These are phyloP conservation scores for Epichloe glyceriae DNA, from an alignment of 2,329 filamentous ascomycete genomes.

Conservation along the genomic window DNA sequence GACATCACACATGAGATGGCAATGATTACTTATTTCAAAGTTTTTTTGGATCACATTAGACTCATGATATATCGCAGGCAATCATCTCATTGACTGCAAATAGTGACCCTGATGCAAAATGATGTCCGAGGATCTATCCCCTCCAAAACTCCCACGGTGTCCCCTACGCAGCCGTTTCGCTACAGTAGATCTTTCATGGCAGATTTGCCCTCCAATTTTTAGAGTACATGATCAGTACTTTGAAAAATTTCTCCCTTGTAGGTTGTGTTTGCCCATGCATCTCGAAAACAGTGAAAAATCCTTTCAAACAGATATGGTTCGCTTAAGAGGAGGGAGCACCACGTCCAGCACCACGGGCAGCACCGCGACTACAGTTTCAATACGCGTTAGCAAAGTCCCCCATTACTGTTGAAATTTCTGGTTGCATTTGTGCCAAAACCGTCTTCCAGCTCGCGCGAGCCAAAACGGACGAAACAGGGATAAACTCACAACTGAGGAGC, in stretches of 20 bases:
- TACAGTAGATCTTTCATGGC: slow-evolving; percentile 19
- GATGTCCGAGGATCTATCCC: slow-evolving; percentile 35
- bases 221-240: slow-evolving; percentile 33
- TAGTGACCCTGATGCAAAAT: slow-evolving; percentile 32
- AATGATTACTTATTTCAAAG: neutral
- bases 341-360: slow-evolving; percentile 69
- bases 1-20: neutral
- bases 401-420: neutral
- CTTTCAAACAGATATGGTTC: slow-evolving; percentile 23
- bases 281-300: slow-evolving; percentile 27
- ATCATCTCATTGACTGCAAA: slow-evolving; percentile 24
- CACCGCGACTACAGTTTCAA: slow-evolving; percentile 53
- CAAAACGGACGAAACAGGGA: neutral
- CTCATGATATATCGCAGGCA: slow-evolving; percentile 10
- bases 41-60: slow-evolving; percentile 1
- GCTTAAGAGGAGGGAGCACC: slow-evolving; percentile 55
- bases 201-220: slow-evolving; percentile 27
- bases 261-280: slow-evolving; percentile 25
- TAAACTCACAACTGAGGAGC: slow-evolving; percentile 70
- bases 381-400: neutral
- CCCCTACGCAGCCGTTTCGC: slow-evolving; percentile 24
- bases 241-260: neutral
- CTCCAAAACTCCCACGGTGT: slow-evolving; percentile 30
- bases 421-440: too few species aligned
- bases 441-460: neutral